Conservation (phyloP, 805 yeast species). For the Candida sithepensis region DNA sequence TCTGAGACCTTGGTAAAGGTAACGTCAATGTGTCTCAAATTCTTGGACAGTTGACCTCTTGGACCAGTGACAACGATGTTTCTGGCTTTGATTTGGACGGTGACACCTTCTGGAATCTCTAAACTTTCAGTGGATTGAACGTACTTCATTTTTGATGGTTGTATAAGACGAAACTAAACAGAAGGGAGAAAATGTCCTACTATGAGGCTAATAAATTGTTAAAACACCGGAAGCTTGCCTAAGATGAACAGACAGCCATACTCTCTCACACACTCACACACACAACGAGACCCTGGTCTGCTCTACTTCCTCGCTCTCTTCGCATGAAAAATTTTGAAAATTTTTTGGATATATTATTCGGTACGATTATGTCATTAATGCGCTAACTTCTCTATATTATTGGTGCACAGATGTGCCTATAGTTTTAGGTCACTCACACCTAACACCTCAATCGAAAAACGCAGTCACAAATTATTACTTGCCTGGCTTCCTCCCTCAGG, state of each 20-base stretch:
- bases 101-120: constrained; percentile 87
- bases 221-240: too few relatives aligned
- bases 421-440: neutral
- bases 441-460: neutral
- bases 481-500: too few relatives aligned
- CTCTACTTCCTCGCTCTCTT: neutral
- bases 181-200: too few relatives aligned
- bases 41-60: constrained; percentile 90
- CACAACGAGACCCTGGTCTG: too few relatives aligned
- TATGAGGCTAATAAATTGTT: too few relatives aligned
- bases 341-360: too few relatives aligned
- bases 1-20: constrained; percentile 78
- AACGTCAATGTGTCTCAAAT: constrained; percentile 91
- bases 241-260: too few relatives aligned
- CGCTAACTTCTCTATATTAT: too few relatives aligned
- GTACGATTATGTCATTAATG: neutral
- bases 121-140: constrained; percentile 56
- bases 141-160: constrained; percentile 49
- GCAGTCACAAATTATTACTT: neutral
- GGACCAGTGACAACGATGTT: constrained; percentile 90
- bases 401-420: too few relatives aligned
- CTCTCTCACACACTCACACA: too few relatives aligned
- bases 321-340: neutral
- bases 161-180: neutral
- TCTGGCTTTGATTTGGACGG: constrained; percentile 90